phyloP scores from a whole-genome alignment of 345 rosid species.

The Gossypium rotundifolium region DNA sequence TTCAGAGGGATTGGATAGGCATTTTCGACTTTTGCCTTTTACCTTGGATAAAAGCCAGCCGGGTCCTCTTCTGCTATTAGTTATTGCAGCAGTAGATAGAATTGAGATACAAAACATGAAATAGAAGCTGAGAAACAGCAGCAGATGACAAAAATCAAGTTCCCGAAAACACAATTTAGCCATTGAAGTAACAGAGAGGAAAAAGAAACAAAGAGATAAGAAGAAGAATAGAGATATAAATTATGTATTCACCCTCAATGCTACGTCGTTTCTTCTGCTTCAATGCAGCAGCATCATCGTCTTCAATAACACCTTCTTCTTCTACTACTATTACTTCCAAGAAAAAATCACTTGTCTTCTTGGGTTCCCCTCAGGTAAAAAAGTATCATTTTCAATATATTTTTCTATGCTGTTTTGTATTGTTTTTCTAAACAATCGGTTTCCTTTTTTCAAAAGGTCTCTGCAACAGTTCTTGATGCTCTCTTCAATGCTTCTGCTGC shows the following conservation, averaged over 20 bases:
- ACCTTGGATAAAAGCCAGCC: too few species aligned
- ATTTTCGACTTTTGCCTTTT: too few species aligned
- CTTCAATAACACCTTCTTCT: constrained; percentile 27
- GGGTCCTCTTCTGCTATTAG: too few species aligned
- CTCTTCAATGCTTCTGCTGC: constrained; percentile 63
- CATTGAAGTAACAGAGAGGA: too few species aligned
- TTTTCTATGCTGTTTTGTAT: not conserved
- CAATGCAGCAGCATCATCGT: constrained; percentile 18
- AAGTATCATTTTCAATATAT: not conserved
- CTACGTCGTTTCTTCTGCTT: constrained; percentile 73
- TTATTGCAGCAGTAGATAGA: too few species aligned
- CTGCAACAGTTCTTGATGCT: constrained; percentile 73
- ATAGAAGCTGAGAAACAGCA: too few species aligned
- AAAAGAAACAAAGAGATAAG: not conserved
- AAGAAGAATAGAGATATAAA: not conserved
- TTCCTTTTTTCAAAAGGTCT: constrained; percentile 37
- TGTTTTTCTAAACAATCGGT: not conserved
- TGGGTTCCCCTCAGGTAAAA: constrained; percentile 85
- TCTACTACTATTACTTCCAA: constrained; percentile 25
- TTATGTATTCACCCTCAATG: constrained; percentile 35
- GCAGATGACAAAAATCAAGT: too few species aligned
- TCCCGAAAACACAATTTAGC: too few species aligned
- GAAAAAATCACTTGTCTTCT: constrained; percentile 75
- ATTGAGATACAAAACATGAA: too few species aligned
- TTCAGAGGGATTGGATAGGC: too few species aligned